phyloP scores from a whole-genome alignment of 768 basidiomycete genomes.

The Leucosporidium yakuticum region DNA sequence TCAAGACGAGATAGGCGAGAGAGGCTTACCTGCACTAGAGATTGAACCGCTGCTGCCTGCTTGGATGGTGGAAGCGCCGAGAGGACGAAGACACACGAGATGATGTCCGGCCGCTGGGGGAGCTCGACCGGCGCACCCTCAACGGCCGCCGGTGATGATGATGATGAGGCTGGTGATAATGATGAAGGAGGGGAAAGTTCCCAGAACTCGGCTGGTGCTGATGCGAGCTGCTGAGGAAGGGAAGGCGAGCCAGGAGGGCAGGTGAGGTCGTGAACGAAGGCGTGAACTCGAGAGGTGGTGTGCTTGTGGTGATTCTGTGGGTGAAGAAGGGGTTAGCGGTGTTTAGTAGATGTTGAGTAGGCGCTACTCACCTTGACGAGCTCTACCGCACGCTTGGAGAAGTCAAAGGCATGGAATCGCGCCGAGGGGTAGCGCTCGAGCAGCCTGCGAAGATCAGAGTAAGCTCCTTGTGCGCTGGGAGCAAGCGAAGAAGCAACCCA shows the following conservation, averaged over 20 bases:
- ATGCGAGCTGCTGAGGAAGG: constrained; percentile 2
- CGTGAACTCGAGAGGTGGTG: constrained; percentile 9
- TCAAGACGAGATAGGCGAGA: background rate
- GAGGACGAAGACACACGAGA: constrained; percentile 29
- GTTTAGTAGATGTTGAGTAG: background rate
- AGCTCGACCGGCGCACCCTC: no score
- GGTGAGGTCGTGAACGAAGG: constrained; percentile 33
- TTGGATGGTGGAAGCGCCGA: constrained; percentile 22
- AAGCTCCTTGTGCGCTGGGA: background rate
- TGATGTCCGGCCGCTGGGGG: constrained; percentile 14
- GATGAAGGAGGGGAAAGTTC: background rate
- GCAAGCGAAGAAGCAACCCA: constrained; percentile 4
- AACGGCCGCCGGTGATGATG: background rate
- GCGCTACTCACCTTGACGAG: constrained; percentile 13
- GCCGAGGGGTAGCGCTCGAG: constrained; percentile 25
- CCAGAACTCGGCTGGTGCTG: constrained; percentile 3
- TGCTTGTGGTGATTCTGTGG: constrained; percentile 15
- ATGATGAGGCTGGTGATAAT: background rate
- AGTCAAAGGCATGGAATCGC: constrained; percentile 26
- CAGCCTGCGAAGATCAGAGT: background rate
- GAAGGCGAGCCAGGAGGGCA: background rate
- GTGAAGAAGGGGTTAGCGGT: background rate
- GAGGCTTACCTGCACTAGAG: constrained; percentile 9
- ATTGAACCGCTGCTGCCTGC: constrained; percentile 13
- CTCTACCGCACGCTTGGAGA: constrained; percentile 26